Conservation (phyloP, 129 eudicot species). For the Flaveria ramosissima region DNA sequence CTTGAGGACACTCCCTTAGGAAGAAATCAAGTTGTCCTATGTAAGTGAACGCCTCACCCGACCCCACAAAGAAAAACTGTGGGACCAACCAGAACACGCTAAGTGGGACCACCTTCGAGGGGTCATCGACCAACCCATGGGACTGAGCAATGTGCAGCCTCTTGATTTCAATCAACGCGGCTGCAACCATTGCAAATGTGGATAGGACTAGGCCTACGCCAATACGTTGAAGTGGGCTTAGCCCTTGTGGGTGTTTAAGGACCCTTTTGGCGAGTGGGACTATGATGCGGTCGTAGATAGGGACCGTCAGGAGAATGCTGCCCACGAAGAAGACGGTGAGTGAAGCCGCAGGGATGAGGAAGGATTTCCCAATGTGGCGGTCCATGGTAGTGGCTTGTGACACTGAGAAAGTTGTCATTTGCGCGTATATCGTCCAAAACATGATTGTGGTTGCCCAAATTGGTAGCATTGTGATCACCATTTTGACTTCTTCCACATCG, state of each 20-base stretch:
- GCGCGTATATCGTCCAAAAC: conserved; percentile 76
- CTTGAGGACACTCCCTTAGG: conserved; percentile 71
- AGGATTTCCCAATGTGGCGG: conserved; percentile 63
- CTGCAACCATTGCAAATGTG: conserved; percentile 56
- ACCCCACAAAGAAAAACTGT: conserved; percentile 27
- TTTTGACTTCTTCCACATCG: conserved; percentile 77
- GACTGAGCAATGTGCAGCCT: conserved; percentile 38
- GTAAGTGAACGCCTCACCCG: conserved; percentile 18
- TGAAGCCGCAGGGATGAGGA: conserved; percentile 71
- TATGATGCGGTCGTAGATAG: conserved; percentile 55
- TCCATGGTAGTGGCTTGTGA: conserved; percentile 68
- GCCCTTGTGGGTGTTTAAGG: conserved; percentile 60
- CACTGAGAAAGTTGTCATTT: conserved; percentile 75
- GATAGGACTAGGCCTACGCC: conserved; percentile 60
- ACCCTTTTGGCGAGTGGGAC: conserved; percentile 44
- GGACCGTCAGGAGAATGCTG: conserved; percentile 61
- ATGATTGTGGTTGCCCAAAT: conserved; percentile 73
- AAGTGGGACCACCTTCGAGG: conserved; percentile 34
- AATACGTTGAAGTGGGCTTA: conserved; percentile 59
- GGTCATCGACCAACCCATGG: conserved; percentile 41
- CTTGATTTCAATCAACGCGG: conserved; percentile 60
- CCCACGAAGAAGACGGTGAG: conserved; percentile 67
- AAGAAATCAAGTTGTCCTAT: conserved; percentile 53
- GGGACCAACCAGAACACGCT: conserved; percentile 67
- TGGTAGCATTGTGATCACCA: conserved; percentile 64